Evolutionary conservation across 345 rosid species (phyloP).

Genomic region (Passiflora organensis): DNA sequence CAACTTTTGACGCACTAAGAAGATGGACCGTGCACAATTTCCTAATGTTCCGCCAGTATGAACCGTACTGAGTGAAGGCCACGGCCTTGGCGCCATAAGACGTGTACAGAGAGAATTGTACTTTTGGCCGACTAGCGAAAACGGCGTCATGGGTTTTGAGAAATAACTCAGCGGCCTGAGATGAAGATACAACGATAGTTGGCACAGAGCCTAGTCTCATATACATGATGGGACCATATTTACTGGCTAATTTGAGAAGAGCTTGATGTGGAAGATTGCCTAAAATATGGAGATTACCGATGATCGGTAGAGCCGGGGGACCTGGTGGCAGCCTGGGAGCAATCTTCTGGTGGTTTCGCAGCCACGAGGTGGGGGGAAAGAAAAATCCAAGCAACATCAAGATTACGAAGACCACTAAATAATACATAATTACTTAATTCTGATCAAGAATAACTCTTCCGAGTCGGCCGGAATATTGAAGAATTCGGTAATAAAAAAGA

Average conservation of each 20-base stretch:
- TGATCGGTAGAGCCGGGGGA: slow-evolving; percentile 8
- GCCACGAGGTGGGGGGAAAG: too few relatives aligned
- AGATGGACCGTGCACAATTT: slow-evolving; percentile 21
- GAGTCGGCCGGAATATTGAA: too few relatives aligned
- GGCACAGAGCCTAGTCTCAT: slow-evolving; percentile 38
- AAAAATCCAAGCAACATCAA: too few relatives aligned
- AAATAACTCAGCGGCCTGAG: slow-evolving; percentile 30
- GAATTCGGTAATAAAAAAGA: too few relatives aligned
- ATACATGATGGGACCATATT: slow-evolving; percentile 44
- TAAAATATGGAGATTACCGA: slow-evolving; percentile 15
- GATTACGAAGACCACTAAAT: too few relatives aligned
- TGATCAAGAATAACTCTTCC: too few relatives aligned
- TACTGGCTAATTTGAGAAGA: slow-evolving; percentile 18
- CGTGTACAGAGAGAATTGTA: not conserved
- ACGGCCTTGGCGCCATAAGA: slow-evolving; percentile 14
- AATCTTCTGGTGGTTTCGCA: not conserved
- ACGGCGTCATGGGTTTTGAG: slow-evolving; percentile 10
- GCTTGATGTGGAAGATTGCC: slow-evolving; percentile 16
- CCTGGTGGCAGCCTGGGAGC: slow-evolving; percentile 10
- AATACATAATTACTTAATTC: too few relatives aligned
- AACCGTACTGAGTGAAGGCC: slow-evolving; percentile 19
- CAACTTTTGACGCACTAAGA: slow-evolving; percentile 24
- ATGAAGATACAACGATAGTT: slow-evolving; percentile 36
- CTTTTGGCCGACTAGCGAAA: slow-evolving; percentile 28
- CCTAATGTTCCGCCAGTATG: slow-evolving; percentile 29